These are phyloP conservation scores for Xerocomellus chrysenteron DNA, from an alignment of 768 basidiomycete species.

Conservation along the genomic window DNA sequence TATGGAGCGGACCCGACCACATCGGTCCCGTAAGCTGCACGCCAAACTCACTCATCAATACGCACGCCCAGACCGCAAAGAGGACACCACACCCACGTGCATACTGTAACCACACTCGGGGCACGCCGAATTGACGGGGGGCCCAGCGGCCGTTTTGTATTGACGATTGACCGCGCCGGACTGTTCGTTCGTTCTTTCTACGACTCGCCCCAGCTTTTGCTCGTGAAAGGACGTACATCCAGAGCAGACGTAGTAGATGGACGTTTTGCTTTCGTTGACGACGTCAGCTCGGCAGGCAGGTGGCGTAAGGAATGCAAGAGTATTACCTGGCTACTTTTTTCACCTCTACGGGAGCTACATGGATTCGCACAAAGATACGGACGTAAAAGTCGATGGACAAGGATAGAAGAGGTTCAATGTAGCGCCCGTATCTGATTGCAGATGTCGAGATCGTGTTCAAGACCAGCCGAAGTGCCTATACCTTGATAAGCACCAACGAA, in stretches of 20 bases:
- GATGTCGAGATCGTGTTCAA: constrained; percentile 82
- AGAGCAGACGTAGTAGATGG: constrained; percentile 80
- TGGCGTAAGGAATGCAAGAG: not conserved
- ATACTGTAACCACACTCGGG: constrained; percentile 76
- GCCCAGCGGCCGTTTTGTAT: constrained; percentile 75
- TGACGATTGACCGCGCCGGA: constrained; percentile 57
- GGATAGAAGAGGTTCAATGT: constrained; percentile 84
- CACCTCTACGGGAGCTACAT: constrained; percentile 73
- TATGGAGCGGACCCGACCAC: constrained; percentile 92
- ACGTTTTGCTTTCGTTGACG: constrained; percentile 64
- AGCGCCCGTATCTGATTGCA: constrained; percentile 89
- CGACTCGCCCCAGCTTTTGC: constrained; percentile 79
- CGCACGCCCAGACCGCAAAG: not conserved
- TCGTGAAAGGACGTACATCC: constrained; percentile 80
- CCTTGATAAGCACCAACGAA: not conserved
- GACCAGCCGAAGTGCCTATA: constrained; percentile 86
- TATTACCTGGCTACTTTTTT: constrained; percentile 80
- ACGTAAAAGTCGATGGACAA: constrained; percentile 98
- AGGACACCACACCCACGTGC: constrained; percentile 57
- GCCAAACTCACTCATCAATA: not conserved
- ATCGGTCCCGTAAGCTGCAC: constrained; percentile 87
- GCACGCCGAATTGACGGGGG: constrained; percentile 66
- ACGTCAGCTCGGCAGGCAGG: constrained; percentile 2
- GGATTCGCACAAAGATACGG: constrained; percentile 82
- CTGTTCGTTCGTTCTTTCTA: constrained; percentile 56